These are phyloP conservation scores for Vitellaria paradoxa DNA, from an alignment of 179 eudicot genomes.

Conservation along the genomic window DNA sequence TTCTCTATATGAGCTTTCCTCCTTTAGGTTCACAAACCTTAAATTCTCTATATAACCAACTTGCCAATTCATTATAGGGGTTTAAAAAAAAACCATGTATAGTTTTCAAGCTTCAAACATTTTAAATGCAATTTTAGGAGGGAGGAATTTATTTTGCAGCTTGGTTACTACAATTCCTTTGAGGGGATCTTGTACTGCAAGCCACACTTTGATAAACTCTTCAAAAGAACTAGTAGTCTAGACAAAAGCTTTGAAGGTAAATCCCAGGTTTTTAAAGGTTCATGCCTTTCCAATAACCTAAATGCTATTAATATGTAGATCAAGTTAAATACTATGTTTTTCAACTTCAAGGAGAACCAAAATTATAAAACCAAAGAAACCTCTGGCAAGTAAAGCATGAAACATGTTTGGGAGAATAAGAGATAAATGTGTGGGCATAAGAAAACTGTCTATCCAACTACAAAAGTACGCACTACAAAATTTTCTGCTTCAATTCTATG, in stretches of 20 bases:
- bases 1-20: no score
- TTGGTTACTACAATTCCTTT: constrained; percentile 79
- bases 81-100: no score
- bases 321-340: background rate
- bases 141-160: constrained; percentile 33
- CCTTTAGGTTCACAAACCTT: no score
- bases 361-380: constrained; percentile 45
- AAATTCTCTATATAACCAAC: no score
- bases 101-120: no score
- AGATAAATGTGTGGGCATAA: constrained; percentile 73
- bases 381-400: constrained; percentile 51
- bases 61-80: no score
- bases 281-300: background rate
- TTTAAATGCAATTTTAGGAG: background rate
- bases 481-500: no score
- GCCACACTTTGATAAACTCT: constrained; percentile 85
- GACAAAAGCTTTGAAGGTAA: constrained; percentile 88
- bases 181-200: constrained; percentile 84
- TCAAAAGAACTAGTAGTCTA: constrained; percentile 86
- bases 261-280: background rate
- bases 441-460: constrained; percentile 75
- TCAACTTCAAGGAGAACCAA: constrained; percentile 58
- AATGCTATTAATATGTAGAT: background rate
- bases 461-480: constrained; percentile 44
- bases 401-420: constrained; percentile 67